Percentiles rank a stretch among this genome's conserved stretches.
These are phyloP conservation scores for Eragrostis nindensis DNA, from an alignment of 176 grass and related monocot genomes.

Conservation along the genomic window DNA sequence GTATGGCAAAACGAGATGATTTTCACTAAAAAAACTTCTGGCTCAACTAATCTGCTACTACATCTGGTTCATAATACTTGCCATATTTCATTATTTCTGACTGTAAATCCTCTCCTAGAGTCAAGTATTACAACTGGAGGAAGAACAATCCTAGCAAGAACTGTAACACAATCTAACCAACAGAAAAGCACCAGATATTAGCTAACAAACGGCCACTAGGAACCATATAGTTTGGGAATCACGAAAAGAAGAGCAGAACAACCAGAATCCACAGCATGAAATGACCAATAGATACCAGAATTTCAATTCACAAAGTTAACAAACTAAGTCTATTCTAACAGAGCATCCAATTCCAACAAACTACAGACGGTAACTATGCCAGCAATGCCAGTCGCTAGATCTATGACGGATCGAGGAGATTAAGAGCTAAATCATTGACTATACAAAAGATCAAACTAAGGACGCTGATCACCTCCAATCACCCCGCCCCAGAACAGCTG, in stretches of 20 bases:
- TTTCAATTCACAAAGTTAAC: neutral
- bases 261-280: conserved; percentile 14
- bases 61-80: neutral
- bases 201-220: neutral
- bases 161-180: neutral
- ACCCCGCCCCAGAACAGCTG: conserved; percentile 68
- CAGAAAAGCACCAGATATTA: neutral
- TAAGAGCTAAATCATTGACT: conserved; percentile 6
- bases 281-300: neutral
- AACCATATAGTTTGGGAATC: neutral
- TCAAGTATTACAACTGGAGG: neutral
- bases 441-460: conserved; percentile 34
- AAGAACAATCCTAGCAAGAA: neutral
- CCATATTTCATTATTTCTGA: neutral
- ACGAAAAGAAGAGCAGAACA: neutral
- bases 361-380: neutral
- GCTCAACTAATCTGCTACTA: neutral
- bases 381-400: neutral
- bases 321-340: neutral
- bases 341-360: neutral
- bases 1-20: neutral
- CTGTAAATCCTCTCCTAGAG: neutral
- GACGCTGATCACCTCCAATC: conserved; percentile 63
- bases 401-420: neutral
- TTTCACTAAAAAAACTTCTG: neutral